Evolutionary conservation across 352 stramenopile species (phyloP), one percentile per base, ranked within the genome.

Genomic region (Globisporangium ultimum): DNA sequence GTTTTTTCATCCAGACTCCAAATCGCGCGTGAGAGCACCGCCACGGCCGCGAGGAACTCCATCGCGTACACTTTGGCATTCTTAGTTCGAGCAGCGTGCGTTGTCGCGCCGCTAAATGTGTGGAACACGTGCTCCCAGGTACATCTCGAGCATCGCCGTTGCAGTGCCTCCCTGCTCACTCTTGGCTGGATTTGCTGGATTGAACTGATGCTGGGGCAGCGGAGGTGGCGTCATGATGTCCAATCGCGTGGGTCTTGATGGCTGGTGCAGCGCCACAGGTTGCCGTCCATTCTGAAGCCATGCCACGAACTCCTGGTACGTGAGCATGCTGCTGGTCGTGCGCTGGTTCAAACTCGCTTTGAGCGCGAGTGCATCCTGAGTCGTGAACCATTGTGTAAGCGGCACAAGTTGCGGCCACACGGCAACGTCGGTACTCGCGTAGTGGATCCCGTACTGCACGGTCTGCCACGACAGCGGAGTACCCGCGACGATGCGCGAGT

Each of bases 311-410:
- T 84, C 80, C 38, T 49, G 22, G 13, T 74, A 63, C 8, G 49
- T 70, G 11, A 89, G 60, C 34, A 88, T 68, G 50, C 60, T 74
- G 1, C 60, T 68, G 0, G 42, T 21, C 18, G 71, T 70, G 58
- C 50, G 72, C 40, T 61, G 47, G 49, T 61, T 58, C 14, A 83
- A 64, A n/a, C 63, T 65, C 15, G 55, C 54, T 20, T 68, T 41
- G n/a, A 91, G 59, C 5, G 63, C 64, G 8, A 70, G 45, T 1
- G 78, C 63, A 36, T 89, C 78, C 32, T 84, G 61, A 5, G 71
- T 66, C 3, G 76, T 88, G 61, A 91, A 88, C 76, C 80, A 91
- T 17, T 80, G 72, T 15, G 74, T 63, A n/a, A 91, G 20, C 14
- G 78, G 74, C 4, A 74, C 46, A 21, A 82, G 57, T 47, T 91